These are phyloP conservation scores for Mycena floridula DNA, from an alignment of 768 basidiomycete genomes.

Conservation along the genomic window DNA sequence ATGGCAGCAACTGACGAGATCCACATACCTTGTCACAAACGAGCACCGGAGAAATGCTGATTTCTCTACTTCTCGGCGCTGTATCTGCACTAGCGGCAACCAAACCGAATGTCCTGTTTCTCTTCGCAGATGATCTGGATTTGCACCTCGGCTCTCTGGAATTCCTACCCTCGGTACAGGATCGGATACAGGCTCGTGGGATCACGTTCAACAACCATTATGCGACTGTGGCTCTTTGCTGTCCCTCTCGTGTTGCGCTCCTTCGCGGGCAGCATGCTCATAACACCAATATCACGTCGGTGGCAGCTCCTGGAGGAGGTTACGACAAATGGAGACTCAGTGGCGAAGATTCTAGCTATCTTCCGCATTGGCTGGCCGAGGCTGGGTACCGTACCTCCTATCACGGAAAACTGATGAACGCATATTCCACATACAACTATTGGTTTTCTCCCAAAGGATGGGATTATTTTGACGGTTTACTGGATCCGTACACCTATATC, in stretches of 20 bases:
- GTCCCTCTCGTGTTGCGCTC: neutral
- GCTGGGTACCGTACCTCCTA: neutral
- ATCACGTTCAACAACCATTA: neutral
- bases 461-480: neutral
- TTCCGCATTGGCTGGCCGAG: neutral
- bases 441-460: neutral
- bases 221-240: too few species aligned
- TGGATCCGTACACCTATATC: neutral
- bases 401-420: neutral
- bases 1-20: too few species aligned
- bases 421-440: neutral
- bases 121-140: too few species aligned
- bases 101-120: too few species aligned
- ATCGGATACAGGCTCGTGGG: too few species aligned
- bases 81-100: too few species aligned
- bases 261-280: neutral
- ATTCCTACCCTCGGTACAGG: too few species aligned
- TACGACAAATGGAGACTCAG: neutral
- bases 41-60: too few species aligned
- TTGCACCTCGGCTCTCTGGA: too few species aligned
- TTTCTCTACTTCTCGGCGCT: too few species aligned
- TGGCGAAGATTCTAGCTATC: neutral
- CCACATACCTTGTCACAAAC: too few species aligned
- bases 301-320: neutral
- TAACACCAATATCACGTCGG: neutral